Base-by-base conservation (phyloP, 495 filamentous ascomycete species). In the Cercophora scortea region DNA sequence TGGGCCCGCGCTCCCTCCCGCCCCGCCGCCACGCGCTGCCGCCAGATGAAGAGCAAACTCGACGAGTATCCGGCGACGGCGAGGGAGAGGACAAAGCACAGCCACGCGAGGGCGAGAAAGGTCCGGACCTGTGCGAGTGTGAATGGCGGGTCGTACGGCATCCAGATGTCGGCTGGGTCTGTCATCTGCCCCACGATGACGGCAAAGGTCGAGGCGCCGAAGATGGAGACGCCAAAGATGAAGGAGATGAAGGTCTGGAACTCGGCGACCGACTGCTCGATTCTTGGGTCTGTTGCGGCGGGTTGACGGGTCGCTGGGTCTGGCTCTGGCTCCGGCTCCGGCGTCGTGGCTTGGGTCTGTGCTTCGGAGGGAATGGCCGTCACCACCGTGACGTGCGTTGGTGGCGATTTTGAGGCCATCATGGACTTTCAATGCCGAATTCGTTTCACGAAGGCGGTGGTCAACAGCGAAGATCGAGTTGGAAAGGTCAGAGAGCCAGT, bases 201-300 rank as follows among this genome's bases (percentile, higher is more conserved):
- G 48, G 48, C 48, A 42, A 50, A 50, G 35, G 48, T 50, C 0
- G 48, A 42, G n/a, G 48, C 48, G 48, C 48, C 48, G 19, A 50
- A 50, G 48, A 50, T 41, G 48, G 48, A 50, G 16, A 50, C 41
- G 36, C 36, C 42, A 17, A 50, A 32, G 48, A 50, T 42, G 39
- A 50, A 50, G 39, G 48, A 50, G 39, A 50, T 33, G 36, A 50
- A 50, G 36, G 36, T 41, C 38, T 50, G 12, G 38, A 50, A 50
- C n/a, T 50, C 48, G 18, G 16, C 13, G 48, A 50, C 36, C 7
- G 25, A 25, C 25, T 25, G 25, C 25, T 25, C 25, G 25, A 25
- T 25, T 25, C 25, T 2, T 25, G 25, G 25, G 25, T 25, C 25
- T 5, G 25, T 25, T 25, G 25, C 25, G 25, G 25, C 25, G 25